Evolutionary conservation across 441 rosid species (phyloP).

Genomic region (Melianthus villosus): DNA sequence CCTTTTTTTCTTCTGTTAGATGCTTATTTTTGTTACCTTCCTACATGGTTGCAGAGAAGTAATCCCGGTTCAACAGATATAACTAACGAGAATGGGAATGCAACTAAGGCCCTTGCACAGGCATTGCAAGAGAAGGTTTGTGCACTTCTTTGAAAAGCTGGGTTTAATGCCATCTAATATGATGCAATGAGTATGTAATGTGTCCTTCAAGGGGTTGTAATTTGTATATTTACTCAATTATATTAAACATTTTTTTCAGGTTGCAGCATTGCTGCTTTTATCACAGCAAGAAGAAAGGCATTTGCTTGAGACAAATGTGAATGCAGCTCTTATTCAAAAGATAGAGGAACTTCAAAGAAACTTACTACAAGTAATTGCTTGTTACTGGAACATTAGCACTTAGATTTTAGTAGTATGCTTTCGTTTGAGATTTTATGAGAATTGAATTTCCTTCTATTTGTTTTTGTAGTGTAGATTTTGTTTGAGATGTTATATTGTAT

Average conservation of each 20-base stretch:
- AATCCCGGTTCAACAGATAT: constrained; percentile 12
- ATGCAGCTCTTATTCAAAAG: constrained; percentile 67
- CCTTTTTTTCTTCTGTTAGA: too few relatives aligned
- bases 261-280: constrained; percentile 59
- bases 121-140: constrained; percentile 86
- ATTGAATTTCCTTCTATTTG: too few relatives aligned
- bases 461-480: too few relatives aligned
- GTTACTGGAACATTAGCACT: not conserved
- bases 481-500: too few relatives aligned
- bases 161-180: too few relatives aligned
- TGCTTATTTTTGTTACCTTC: too few relatives aligned
- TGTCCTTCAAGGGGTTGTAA: not conserved
- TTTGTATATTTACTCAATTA: constrained; percentile 8
- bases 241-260: constrained; percentile 29
- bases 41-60: constrained; percentile 36
- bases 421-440: not conserved
- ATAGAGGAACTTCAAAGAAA: constrained; percentile 80
- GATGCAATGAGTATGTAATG: constrained; percentile 2
- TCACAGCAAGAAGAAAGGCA: constrained; percentile 96
- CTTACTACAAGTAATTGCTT: constrained; percentile 50
- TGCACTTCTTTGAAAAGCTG: too few relatives aligned
- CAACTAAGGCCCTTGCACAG: constrained; percentile 52
- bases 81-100: constrained; percentile 23
- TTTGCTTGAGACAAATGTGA: constrained; percentile 71
- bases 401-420: not conserved